Base-by-base conservation (phyloP, 345 rosid genomes). In the Stellera chamaejasme region DNA sequence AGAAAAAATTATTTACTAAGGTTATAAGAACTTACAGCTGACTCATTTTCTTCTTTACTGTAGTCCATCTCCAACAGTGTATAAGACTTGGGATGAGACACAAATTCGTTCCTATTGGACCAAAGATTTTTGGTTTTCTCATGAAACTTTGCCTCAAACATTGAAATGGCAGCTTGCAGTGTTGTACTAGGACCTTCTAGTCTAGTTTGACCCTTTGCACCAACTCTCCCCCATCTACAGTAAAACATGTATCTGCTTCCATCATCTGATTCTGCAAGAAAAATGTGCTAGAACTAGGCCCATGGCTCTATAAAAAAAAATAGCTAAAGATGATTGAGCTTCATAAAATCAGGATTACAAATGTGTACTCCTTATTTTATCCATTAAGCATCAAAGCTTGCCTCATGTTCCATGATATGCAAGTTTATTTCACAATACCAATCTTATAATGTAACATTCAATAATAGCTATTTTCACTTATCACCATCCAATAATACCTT, bases 211-310 rank as follows among this genome's bases (percentile, higher is more conserved):
- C 96, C 98, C 75, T 77, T 83, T 15, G 79, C 71, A 48, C 98
- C 96, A 66, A 88, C 95, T 74, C 98, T 82, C 14, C 98, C 96
- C 98, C 98, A 91, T 78, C 90, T 85, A 51, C 52, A 65, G 69
- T 79, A 80, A 47, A 85, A 85, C 72, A 79, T 73, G 72, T 77
- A 91, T 61, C 78, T 56, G 44, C 81, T 79, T 27, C 78, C 72
- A 36, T 52, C 79, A 76, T 88, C 90, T 50, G 96, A 85, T 67
- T 83, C 98, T 91, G 88, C 69, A 59, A 54, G 60, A 2, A 75
- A 43, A 52, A 43, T 49, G 9, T 4, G 39, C 39, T 32, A 32
- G 2, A 41, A 59, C 57, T 52, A 48, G 45, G 43, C 23, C 42
- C 45, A 44, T 11, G 49, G 15, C 51, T 48, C 13, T 45, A 26